Evolutionary conservation across 1,139 yeast species (phyloP).

Genomic region (Geotrichum carabidarum): DNA sequence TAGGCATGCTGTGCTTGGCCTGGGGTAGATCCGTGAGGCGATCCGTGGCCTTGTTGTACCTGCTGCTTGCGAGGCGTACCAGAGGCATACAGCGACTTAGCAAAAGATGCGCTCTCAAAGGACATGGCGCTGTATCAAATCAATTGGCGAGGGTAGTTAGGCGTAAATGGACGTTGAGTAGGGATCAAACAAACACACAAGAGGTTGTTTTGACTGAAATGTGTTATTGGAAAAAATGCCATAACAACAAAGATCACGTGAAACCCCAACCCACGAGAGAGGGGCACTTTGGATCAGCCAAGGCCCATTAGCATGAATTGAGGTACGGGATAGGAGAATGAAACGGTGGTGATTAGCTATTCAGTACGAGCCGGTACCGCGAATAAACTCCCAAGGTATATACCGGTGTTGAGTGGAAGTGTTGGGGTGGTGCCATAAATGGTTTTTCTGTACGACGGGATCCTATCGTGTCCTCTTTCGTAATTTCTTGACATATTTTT

Average conservation of each 20-base stretch:
- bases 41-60: constrained; percentile 2
- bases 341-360: no score
- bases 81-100: constrained; percentile 27
- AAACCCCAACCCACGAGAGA: no score
- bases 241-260: neutral
- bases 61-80: constrained; percentile 24
- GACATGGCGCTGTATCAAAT: constrained; percentile 23
- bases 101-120: constrained; percentile 30
- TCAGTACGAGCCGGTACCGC: no score
- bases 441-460: no score
- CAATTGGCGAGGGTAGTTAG: neutral
- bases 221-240: neutral
- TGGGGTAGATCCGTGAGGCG: constrained; percentile 10
- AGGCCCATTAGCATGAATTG: no score
- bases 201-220: no score
- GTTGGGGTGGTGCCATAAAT: no score
- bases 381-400: no score
- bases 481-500: neutral
- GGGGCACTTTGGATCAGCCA: no score
- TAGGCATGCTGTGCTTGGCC: neutral
- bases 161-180: neutral
- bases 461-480: neutral
- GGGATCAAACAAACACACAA: no score
- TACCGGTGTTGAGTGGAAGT: no score
- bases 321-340: no score